Evolutionary conservation across 192 early-diverging fungal genomes (phyloP).

Genomic region (Lobosporangium transversale): DNA sequence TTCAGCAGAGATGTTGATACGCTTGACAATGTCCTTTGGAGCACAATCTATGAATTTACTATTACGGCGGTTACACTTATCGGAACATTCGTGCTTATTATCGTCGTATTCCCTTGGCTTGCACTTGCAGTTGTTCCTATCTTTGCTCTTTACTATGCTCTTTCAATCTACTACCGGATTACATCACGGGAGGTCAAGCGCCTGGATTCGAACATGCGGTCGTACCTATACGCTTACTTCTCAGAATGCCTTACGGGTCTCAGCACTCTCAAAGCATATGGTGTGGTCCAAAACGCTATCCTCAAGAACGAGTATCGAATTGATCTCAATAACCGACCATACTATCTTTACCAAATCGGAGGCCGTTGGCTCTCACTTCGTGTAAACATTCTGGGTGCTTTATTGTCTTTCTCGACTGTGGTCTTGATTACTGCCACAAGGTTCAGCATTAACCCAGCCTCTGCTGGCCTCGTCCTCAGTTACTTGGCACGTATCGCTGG

Average conservation of each 20-base stretch:
- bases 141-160: conserved; percentile 75
- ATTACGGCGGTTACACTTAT: conserved; percentile 45
- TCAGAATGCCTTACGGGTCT: conserved; percentile 80
- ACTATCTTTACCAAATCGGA: conserved; percentile 76
- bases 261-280: conserved; percentile 84
- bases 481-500: conserved; percentile 78
- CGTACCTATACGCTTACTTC: conserved; percentile 84
- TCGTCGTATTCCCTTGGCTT: conserved; percentile 67
- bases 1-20: conserved; percentile 77
- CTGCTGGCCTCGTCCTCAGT: conserved; percentile 72
- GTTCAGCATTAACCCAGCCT: conserved; percentile 73
- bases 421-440: conserved; percentile 75
- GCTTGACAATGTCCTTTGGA: conserved; percentile 65
- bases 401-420: conserved; percentile 83
- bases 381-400: conserved; percentile 74
- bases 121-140: conserved; percentile 73
- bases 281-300: conserved; percentile 27
- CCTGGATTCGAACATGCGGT: conserved; percentile 86
- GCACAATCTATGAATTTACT: conserved; percentile 46
- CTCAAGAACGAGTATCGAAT: conserved; percentile 71
- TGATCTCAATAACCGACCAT: conserved; percentile 83
- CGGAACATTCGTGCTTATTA: conserved; percentile 65
- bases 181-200: conserved; percentile 88
- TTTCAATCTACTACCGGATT: conserved; percentile 79
- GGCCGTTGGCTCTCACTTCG: conserved; percentile 79